Conservation (phyloP, 306 rosid genomes). For the Cucurbita pepo region DNA sequence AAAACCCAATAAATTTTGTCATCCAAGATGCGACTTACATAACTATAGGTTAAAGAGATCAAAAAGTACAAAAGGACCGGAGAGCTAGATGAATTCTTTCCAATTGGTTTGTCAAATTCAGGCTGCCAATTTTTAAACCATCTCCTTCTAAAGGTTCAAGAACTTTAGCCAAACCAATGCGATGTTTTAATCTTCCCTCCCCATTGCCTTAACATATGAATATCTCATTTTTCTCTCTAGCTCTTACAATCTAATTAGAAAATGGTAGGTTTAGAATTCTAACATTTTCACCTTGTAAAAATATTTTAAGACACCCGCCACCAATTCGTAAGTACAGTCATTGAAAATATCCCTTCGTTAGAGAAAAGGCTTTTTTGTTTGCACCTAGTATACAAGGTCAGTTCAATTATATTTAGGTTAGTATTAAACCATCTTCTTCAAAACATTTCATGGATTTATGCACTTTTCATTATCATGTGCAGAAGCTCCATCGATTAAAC, state of each 20-base stretch:
- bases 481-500: not conserved
- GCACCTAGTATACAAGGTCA: not conserved
- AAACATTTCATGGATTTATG: not conserved
- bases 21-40: not conserved
- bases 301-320: no score
- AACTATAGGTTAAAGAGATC: not conserved
- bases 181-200: not conserved
- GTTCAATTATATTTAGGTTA: not conserved
- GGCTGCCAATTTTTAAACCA: not conserved
- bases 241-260: not conserved
- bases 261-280: not conserved
- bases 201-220: not conserved
- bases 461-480: not conserved
- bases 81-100: not conserved
- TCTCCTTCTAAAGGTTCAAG: not conserved
- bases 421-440: not conserved
- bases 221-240: not conserved
- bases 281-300: no score
- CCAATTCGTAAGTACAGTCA: no score
- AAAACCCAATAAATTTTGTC: slow-evolving; percentile 15
- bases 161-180: not conserved
- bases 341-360: not conserved
- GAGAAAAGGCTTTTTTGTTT: not conserved
- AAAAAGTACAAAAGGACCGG: not conserved
- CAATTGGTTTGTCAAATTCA: not conserved